Conservation (phyloP, 805 yeast species). For the Gaillardinia entomophila region DNA sequence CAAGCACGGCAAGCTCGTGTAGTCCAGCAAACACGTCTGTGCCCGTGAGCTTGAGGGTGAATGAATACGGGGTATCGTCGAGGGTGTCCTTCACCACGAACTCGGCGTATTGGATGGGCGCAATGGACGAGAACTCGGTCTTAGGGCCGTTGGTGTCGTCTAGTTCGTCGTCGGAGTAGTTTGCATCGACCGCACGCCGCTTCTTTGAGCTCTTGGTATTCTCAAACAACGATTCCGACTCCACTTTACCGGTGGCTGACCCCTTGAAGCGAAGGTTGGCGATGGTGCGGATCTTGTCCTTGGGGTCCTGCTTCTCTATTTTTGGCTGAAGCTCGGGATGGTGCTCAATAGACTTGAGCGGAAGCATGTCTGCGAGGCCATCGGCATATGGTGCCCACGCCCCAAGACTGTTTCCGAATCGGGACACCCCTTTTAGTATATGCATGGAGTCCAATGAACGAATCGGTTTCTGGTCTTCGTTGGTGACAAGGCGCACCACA, state of each 20-base stretch:
- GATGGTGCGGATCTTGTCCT: constrained; percentile 25
- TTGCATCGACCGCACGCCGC: constrained; percentile 5
- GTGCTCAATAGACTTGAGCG: constrained; percentile 41
- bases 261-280: constrained; percentile 66
- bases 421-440: constrained; percentile 54
- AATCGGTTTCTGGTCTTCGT: constrained; percentile 30
- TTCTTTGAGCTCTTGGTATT: constrained; percentile 13
- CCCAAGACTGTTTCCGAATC: constrained; percentile 60
- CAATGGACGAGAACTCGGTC: constrained; percentile 44
- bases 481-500: constrained; percentile 31
- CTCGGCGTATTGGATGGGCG: constrained; percentile 52
- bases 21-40: constrained; percentile 74
- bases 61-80: constrained; percentile 11
- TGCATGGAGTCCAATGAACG: constrained; percentile 51
- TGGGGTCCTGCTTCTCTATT: background rate
- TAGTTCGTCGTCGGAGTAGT: constrained; percentile 15
- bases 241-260: constrained; percentile 25
- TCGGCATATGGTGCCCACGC: constrained; percentile 73
- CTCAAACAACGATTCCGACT: constrained; percentile 34
- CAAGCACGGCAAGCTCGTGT: constrained; percentile 51
- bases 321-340: constrained; percentile 30
- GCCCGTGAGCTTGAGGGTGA: constrained; percentile 47
- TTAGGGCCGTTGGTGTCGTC: constrained; percentile 12
- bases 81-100: constrained; percentile 34
- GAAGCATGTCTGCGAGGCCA: constrained; percentile 57